A percentile compares a stretch with the other conserved stretches of the same genome.
phyloP scores from a whole-genome alignment of 2,329 filamentous ascomycete genomes.

The Fusarium sp. region DNA sequence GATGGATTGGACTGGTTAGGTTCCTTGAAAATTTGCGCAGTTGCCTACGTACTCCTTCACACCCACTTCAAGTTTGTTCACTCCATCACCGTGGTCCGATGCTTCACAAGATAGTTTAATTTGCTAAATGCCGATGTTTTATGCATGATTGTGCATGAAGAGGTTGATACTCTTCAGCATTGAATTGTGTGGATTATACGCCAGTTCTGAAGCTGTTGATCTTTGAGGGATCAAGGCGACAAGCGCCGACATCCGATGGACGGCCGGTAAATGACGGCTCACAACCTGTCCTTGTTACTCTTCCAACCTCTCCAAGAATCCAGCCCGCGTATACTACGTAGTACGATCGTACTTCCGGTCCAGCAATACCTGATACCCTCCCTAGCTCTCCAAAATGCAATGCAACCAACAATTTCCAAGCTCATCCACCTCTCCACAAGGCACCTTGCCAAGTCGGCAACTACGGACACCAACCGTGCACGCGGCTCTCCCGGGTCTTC shows the following conservation, averaged over 20 bases:
- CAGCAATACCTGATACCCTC: background rate
- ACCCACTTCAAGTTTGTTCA: background rate
- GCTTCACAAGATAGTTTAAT: background rate
- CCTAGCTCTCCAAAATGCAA: background rate
- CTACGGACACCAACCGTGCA: constrained; percentile 22
- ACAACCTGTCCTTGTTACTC: background rate
- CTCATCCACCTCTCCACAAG: constrained; percentile 3
- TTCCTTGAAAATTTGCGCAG: background rate
- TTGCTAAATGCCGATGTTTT: background rate
- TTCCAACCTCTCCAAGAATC: background rate
- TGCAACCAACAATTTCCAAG: constrained; percentile 1
- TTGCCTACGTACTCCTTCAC: background rate
- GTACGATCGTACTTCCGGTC: background rate
- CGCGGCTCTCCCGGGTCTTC: background rate
- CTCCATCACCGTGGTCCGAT: background rate
- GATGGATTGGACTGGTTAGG: background rate
- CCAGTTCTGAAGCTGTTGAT: background rate
- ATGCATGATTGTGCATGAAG: constrained; percentile 1
- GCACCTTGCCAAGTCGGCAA: constrained; percentile 32
- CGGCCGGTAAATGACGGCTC: background rate
- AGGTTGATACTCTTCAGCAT: background rate
- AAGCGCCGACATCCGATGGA: background rate
- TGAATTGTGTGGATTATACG: background rate
- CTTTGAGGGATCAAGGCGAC: background rate
- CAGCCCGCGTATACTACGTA: background rate